Base-by-base conservation (phyloP, 139 green algal genomes). In the Ettlia oleoabundans region DNA sequence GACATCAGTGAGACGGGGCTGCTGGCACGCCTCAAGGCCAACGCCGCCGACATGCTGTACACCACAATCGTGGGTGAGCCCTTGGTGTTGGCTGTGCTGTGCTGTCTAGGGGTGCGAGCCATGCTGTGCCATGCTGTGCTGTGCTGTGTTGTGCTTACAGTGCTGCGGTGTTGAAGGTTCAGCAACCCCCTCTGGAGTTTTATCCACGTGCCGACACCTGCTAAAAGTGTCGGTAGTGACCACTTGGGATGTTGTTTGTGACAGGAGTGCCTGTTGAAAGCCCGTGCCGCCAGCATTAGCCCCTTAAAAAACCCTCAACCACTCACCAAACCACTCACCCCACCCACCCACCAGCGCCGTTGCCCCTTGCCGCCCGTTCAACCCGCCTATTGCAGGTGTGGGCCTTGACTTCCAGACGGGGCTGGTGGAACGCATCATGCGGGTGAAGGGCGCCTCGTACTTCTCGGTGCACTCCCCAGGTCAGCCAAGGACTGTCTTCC, bases 401-500 rank as follows among this genome's bases (percentile, higher is more conserved):
- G 76, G 76, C 32, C 76, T 82, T 21, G 76, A 82, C 79, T 84
- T 87, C 52, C 82, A 86, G 64, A 86, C 52, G 13, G 35, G 75
- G 67, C 78, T 87, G 51, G 66, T 87, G 30, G 51, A 87, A 41
- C 24, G 15, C 3, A 71, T 87, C 30, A 41, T 33, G 4, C 52
- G 47, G 35, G 58, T 64, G 21, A 63, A 15, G 55, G 83, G 83
- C 1, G 83, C 79, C 52, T 87, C 87, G 64, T 87, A 87, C 67
- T 82, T 87, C 32, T 82, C 53, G 8, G 76, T 87, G 52, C 83
- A 87, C 76, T 43, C 76, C 1, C 80, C 83, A 33, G 83, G 83
- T 73, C n/a, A 42, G 66, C 4, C 33, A 9, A 15, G 35, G 33
- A 15, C n/a, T 15, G 3, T 72, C 35, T 47, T 72, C 4, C 62